A percentile compares a stretch with the other conserved stretches of the same genome.
These are phyloP conservation scores for Paraphoma chrysanthemicola DNA, from an alignment of 2,329 filamentous ascomycete genomes.

Conservation along the genomic window DNA sequence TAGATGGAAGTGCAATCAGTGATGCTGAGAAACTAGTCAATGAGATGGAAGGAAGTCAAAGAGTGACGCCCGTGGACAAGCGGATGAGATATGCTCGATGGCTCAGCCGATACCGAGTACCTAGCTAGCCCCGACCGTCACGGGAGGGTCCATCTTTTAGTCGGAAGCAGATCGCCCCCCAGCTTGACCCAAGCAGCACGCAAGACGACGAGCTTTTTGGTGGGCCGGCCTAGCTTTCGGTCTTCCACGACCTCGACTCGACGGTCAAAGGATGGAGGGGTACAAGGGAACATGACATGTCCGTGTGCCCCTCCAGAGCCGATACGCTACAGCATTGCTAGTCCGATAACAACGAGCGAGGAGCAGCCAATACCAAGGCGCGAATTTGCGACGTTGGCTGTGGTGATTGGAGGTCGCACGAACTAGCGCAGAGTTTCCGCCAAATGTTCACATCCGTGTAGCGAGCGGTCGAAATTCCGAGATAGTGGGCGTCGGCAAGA, in stretches of 20 bases:
- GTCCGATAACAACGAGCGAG: conserved; percentile 6
- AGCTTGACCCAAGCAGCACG: conserved; percentile 21
- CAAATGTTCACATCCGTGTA: neutral
- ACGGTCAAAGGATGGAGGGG: conserved; percentile 25
- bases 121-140: conserved; percentile 25
- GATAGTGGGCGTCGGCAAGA: conserved; percentile 19
- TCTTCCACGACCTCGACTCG: conserved; percentile 22
- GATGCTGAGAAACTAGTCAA: neutral
- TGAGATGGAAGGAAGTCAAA: conserved; percentile 3
- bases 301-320: conserved; percentile 6
- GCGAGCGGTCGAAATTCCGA: conserved; percentile 10
- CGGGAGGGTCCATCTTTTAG: conserved; percentile 10
- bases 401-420: conserved; percentile 23
- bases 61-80: conserved; percentile 11
- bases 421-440: conserved; percentile 1
- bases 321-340: conserved; percentile 19
- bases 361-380: conserved; percentile 32
- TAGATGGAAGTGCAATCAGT: neutral
- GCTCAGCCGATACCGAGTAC: conserved; percentile 23
- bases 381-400: conserved; percentile 21
- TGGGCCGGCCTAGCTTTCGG: conserved; percentile 20
- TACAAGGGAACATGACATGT: conserved; percentile 17
- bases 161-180: conserved; percentile 21
- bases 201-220: conserved; percentile 17
- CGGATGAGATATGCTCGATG: conserved; percentile 28